Evolutionary conservation across 2,329 filamentous ascomycete genomes (phyloP).

Genomic region (Paecilomyces niveus): DNA sequence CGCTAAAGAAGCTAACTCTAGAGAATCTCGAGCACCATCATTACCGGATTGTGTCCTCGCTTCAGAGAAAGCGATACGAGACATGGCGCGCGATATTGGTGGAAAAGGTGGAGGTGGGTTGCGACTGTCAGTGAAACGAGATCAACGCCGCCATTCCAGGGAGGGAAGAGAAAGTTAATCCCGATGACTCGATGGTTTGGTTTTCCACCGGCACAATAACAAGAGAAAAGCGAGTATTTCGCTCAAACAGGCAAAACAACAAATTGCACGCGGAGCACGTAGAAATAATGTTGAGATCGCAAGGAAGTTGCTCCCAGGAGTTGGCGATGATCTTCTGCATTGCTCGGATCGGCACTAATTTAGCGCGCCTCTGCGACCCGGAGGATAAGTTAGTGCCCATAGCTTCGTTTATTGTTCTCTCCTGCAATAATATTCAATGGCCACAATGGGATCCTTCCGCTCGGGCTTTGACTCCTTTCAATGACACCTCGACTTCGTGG

Average conservation of each 20-base stretch:
- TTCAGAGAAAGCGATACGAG: slow-evolving; percentile 23
- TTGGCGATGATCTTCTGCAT: not conserved
- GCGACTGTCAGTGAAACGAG: not conserved
- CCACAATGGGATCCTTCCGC: not conserved
- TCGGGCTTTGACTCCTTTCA: not conserved
- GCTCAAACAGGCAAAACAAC: not conserved
- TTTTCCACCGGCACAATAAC: not conserved
- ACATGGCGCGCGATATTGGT: slow-evolving; percentile 18
- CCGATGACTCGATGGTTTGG: not conserved
- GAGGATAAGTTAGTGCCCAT: not conserved
- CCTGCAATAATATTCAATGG: not conserved
- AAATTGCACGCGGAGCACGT: not conserved
- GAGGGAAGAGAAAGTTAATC: not conserved
- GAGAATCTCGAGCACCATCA: slow-evolving; percentile 67
- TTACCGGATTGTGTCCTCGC: slow-evolving; percentile 19
- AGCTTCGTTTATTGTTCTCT: not conserved
- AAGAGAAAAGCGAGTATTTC: not conserved
- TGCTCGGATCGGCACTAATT: not conserved
- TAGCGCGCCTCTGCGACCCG: not conserved
- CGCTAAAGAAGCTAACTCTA: slow-evolving; percentile 91
- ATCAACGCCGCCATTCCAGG: slow-evolving; percentile 7
- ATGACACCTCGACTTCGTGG: slow-evolving; percentile 14
- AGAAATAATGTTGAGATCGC: not conserved
- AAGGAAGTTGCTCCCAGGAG: not conserved
- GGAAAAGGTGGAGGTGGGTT: not conserved